Percentiles rank a stretch among this genome's conserved stretches.
phyloP scores from a whole-genome alignment of 1,284 basidiomycete species.

The Cryptococcus sp. region DNA sequence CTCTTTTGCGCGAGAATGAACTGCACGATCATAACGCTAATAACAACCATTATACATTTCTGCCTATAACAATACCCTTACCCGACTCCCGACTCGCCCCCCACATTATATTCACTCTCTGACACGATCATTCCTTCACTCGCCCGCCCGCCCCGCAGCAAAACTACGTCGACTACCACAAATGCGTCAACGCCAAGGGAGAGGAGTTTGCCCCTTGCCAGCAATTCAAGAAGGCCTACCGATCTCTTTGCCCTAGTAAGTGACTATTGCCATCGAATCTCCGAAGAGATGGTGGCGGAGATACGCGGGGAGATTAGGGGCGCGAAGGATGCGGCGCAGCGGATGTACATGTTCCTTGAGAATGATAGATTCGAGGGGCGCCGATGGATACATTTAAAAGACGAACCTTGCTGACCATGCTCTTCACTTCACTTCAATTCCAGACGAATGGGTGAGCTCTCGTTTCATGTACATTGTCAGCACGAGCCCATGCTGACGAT shows the following conservation, averaged over 20 bases:
- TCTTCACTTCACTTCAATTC: background rate
- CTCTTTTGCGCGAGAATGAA: too few species aligned
- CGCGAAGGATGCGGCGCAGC: background rate
- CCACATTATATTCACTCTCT: too few species aligned
- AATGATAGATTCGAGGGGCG: too few species aligned
- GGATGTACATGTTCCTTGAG: too few species aligned
- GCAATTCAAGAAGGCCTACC: constrained; percentile 96
- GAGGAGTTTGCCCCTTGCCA: constrained; percentile 98
- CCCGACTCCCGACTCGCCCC: too few species aligned
- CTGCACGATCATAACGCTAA: too few species aligned
- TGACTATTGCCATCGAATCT: constrained; percentile 33
- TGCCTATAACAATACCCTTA: too few species aligned
- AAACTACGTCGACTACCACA: constrained; percentile 97
- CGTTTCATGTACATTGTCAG: constrained; percentile 15
- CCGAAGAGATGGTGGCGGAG: background rate
- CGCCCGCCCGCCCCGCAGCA: constrained; percentile 62
- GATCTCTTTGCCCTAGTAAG: constrained; percentile 96
- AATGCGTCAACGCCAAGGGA: constrained; percentile 94
- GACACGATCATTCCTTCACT: too few species aligned
- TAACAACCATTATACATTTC: too few species aligned
- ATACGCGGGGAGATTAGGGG: background rate
- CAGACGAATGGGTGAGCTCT: constrained; percentile 75
- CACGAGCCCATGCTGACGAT: constrained; percentile 13
- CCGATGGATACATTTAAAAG: too few species aligned
- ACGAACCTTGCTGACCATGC: background rate